Evolutionary conservation across 306 rosid species (phyloP).

Genomic region (Cucurbita ficifolia): DNA sequence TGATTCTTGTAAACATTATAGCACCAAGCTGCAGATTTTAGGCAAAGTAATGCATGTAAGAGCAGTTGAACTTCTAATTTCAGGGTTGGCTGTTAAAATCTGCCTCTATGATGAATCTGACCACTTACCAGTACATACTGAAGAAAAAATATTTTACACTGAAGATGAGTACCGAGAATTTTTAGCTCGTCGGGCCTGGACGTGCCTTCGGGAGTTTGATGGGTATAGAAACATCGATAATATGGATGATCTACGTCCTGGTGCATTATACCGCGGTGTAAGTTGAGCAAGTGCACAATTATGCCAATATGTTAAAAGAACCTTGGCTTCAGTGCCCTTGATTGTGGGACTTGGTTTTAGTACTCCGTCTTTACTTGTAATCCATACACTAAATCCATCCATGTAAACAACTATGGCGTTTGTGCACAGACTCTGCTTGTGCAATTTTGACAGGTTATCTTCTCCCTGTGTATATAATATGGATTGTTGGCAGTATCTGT

Average conservation of each 20-base stretch:
- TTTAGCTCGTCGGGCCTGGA: conserved; percentile 67
- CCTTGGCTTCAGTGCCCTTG: not conserved
- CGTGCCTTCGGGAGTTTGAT: conserved; percentile 62
- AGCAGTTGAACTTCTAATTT: conserved; percentile 19
- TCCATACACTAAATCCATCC: not conserved
- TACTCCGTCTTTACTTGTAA: conserved; percentile 3
- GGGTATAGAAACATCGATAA: conserved; percentile 70
- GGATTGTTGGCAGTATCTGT: not conserved
- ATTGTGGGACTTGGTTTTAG: not conserved
- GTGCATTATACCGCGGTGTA: conserved; percentile 71
- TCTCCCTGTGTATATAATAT: not conserved
- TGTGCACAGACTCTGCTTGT: not conserved
- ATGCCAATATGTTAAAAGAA: not conserved
- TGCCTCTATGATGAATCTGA: conserved; percentile 76
- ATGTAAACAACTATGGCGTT: conserved; percentile 2
- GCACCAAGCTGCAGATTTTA: not conserved
- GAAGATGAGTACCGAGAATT: conserved; percentile 85
- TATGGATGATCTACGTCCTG: conserved; percentile 86
- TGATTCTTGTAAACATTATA: not conserved
- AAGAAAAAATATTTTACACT: conserved; percentile 66
- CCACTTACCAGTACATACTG: conserved; percentile 64
- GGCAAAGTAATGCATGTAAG: not conserved
- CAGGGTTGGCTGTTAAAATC: conserved; percentile 75
- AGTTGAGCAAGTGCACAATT: conserved; percentile 27
- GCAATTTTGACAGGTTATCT: conserved; percentile 5